Base-by-base conservation (phyloP, 2,329 filamentous ascomycete genomes). In the Elsinoe fawcettii region DNA sequence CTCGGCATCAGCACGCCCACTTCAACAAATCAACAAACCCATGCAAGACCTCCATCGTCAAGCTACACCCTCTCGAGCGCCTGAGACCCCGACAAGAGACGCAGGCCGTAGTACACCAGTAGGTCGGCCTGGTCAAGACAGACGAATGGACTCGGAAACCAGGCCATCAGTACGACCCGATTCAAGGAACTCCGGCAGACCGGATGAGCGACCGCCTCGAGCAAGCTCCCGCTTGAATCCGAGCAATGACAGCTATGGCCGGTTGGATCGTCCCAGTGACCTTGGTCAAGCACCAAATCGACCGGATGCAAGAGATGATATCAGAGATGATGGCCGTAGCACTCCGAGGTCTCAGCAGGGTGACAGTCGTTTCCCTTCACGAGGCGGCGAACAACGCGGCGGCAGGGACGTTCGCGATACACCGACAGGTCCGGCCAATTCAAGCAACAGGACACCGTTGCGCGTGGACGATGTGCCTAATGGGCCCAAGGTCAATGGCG, bases 261-360 rank as follows among this genome's bases (percentile, higher is more conserved):
- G 76, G 56, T 69, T 73, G 16, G 75, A 78, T 16, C 69, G 74
- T 34, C 69, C 71, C 1, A 64, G 60, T 23, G 75, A 78, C 37
- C 59, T 65, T 16, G 62, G 65, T 14, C 61, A 37, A 36, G 30
- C 22, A 2, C 32, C 39, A 1, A 49, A 22, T 23, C 54, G 54
- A 8, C 12, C 41, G 6, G 54, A 37, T 7, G 11, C 27, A 11
- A 16, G n/a, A 8, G 20, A 18, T 14, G 54, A 49, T 51, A 51
- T 55, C 18, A 66, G 68, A 11, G 69, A 69, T 6, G 44, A 60
- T 20, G 46, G 25, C 18, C 25, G 46, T 16, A 32, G 30, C 16
- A 51, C 27, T 18, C 46, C 46, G n/a, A 34, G 23, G 5, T 51
- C 46, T 51, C 27, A 32, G 18, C 25, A 32, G 5, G 46, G 46